Base-by-base conservation (phyloP, 2,329 filamentous ascomycete species). In the Xylariaceae sp. region DNA sequence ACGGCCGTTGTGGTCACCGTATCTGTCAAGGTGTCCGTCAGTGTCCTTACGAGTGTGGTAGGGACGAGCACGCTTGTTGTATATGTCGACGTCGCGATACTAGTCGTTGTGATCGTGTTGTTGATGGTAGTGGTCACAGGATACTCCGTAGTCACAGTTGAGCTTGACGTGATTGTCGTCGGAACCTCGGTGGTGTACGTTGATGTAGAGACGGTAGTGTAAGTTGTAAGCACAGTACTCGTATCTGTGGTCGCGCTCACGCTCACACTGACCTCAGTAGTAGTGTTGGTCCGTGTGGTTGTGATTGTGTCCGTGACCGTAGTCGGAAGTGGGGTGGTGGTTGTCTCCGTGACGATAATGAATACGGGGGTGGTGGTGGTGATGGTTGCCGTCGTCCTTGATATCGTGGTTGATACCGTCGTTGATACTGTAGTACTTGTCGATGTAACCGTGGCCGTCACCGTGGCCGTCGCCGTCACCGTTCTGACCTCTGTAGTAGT, bases 71-170 rank as follows among this genome's bases (percentile, higher is more conserved):
- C 44, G 14, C 47, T 18, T 17, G 35, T 54, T 8, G 49, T 52
- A 29, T 50, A 54, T 26, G 46, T 43, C 4, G 52, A 53, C 12
- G 50, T 51, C 38, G 43, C 44, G 8, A 48, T 52, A 28, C 44
- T 37, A 13, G 52, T 56, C 3, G 47, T 51, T 9, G 45, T 50
- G 5, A 34, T 34, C n/a, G 49, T 56, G 9, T 31, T 39, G 7
- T 49, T 40, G 9, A 44, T 36, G 2, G 31, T 38, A 13, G 24
- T 49, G 38, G 18, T 38, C 44, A 36, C 41, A 31, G 27, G 17
- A 9, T 24, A 24, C 21, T 24, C 21, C 11, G 33, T 35, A 3
- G 44, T 43, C 9, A 42, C 43, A 9, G 41, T 44, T 3, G 27
- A 11, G 7, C 14, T 11, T 0, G 38, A 31, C 9, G 46, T 49